Conservation (phyloP, 371 early-diverging fungal genomes). For the Catenaria anguillulae region DNA sequence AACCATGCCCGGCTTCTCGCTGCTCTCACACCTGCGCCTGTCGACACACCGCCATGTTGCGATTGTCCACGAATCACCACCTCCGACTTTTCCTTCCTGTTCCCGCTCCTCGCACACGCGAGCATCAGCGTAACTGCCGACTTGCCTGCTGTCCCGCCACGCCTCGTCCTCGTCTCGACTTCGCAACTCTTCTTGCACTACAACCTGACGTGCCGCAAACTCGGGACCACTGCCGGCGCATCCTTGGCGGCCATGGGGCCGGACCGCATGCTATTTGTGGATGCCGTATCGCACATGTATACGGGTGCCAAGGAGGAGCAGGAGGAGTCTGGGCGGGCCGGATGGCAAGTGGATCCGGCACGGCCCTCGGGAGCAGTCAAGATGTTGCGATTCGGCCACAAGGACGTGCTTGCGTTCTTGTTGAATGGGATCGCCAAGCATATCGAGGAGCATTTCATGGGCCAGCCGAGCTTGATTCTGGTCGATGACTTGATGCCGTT, state of each 20-base stretch:
- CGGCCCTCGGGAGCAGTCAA: background rate
- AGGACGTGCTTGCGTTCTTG: background rate
- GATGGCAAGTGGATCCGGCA: background rate
- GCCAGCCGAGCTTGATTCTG: background rate
- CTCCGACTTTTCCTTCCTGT: background rate
- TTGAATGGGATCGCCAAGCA: background rate
- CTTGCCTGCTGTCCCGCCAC: background rate
- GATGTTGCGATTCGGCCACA: background rate
- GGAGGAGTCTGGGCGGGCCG: no score
- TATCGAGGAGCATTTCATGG: background rate
- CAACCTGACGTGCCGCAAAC: background rate
- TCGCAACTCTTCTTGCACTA: background rate
- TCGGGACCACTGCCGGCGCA: background rate
- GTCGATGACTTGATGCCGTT: background rate
- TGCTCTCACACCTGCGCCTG: background rate
- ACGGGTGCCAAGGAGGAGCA: background rate
- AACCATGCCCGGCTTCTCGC: no score
- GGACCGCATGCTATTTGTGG: background rate
- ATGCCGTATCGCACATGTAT: background rate
- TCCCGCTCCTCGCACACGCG: background rate
- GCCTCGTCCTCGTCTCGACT: background rate
- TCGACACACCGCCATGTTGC: background rate
- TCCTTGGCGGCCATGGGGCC: background rate
- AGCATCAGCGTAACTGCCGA: no score
- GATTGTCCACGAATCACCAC: background rate